These are phyloP conservation scores for Pestalotiopsis sp. DNA, from an alignment of 2,329 filamentous ascomycete genomes.

Conservation along the genomic window DNA sequence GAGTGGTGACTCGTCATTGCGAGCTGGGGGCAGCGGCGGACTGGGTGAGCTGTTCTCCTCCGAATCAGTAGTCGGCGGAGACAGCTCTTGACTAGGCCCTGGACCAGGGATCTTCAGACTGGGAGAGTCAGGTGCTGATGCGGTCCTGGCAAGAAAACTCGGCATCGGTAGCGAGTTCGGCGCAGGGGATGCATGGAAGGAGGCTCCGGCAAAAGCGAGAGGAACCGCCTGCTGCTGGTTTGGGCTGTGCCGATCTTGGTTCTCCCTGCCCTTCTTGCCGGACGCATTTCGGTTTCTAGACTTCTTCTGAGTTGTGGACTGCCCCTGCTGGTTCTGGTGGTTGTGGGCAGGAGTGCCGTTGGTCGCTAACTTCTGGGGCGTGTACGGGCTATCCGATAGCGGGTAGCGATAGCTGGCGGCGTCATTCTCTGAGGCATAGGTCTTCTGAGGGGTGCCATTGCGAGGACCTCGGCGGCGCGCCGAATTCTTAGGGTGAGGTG, in stretches of 20 bases:
- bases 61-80: slow-evolving; percentile 55
- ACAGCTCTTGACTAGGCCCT: slow-evolving; percentile 43
- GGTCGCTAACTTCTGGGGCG: slow-evolving; percentile 47
- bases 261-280: slow-evolving; percentile 28
- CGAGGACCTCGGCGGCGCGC: slow-evolving; percentile 44
- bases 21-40: slow-evolving; percentile 33
- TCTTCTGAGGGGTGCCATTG: slow-evolving; percentile 46
- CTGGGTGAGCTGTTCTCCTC: slow-evolving; percentile 50
- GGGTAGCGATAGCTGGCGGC: slow-evolving; percentile 37
- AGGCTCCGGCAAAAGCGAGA: slow-evolving; percentile 84
- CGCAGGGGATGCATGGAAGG: slow-evolving; percentile 65
- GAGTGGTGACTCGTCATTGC: slow-evolving; percentile 70
- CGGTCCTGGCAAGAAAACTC: slow-evolving; percentile 56
- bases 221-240: slow-evolving; percentile 47
- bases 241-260: slow-evolving; percentile 46
- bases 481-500: slow-evolving; percentile 34
- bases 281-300: slow-evolving; percentile 25
- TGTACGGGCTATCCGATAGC: slow-evolving; percentile 36
- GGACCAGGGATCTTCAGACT: slow-evolving; percentile 44
- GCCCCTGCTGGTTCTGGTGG: slow-evolving; percentile 21
- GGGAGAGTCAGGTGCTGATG: slow-evolving; percentile 68
- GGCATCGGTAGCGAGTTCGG: slow-evolving; percentile 12
- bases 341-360: slow-evolving; percentile 35
- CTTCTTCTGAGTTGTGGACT: slow-evolving; percentile 32
- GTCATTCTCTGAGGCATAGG: slow-evolving; percentile 64